Evolutionary conservation across 352 stramenopile species (phyloP), one percentile per base, ranked within the genome.

Genomic region (Globisporangium carolinianum): DNA sequence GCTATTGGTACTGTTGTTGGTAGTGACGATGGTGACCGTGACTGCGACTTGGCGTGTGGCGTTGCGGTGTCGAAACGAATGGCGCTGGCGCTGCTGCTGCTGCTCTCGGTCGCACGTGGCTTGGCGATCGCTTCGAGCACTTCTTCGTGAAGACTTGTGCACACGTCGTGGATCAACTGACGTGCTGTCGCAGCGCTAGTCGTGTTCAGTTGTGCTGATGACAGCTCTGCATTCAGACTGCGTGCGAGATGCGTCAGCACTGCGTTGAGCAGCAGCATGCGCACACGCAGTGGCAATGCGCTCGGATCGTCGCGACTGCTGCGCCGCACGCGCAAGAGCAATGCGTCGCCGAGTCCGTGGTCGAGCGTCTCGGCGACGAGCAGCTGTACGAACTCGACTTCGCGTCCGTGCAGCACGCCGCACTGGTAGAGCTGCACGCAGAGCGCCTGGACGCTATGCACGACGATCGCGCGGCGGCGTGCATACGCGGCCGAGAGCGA

Each of bases 371-470:
- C 15, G 9, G 48, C 24, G 3, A 65, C 62, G 15, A 65, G 43
- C 10, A 59, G 35, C 14, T 46, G 46, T 11, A 65, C 58, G 37
- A 68, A 68, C 48, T 64, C 62, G n/a, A 42, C 24, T 14, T 61
- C 58, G 15, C 35, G 58, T 17, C n/a, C 39, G 36, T 60, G 61
- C 47, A 83, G 54, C 4, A 83, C 57, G 32, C 66, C 53, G 50
- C 74, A 83, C 59, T 75, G 72, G 49, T 64, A 70, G 56, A 83
- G 56, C 38, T 66, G 61, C 24, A 75, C 54, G 43, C 65, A 73
- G 47, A 83, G 51, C 51, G 63, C 53, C 36, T 67, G 58, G 24
- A 79, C n/a, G 39, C 62, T 71, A 51, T 69, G 57, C 36, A 60
- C 32, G 47, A 69, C 62, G 35, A 71, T 39, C 4, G 60, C 60